phyloP scores from a whole-genome alignment of 495 filamentous ascomycete genomes.

The Cryomyces minteri region DNA sequence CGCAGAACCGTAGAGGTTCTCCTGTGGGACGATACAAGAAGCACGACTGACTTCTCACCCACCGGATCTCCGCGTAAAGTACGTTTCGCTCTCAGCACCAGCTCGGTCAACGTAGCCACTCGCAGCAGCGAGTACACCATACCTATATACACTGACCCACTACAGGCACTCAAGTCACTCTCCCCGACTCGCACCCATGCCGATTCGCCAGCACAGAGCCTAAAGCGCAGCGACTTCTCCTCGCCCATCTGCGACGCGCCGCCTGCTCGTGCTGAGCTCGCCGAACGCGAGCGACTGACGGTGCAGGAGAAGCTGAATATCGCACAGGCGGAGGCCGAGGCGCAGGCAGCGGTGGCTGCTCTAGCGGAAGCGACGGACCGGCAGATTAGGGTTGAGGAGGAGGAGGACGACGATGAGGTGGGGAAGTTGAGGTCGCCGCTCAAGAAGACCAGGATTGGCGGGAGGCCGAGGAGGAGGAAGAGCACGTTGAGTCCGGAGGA shows the following conservation, averaged over 20 bases:
- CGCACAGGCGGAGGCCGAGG: constrained; percentile 21
- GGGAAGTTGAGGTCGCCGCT: constrained; percentile 6
- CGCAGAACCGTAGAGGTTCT: neutral
- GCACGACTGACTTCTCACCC: neutral
- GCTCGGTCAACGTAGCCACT: constrained; percentile 9
- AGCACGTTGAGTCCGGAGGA: constrained; percentile 24
- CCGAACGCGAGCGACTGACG: constrained; percentile 11
- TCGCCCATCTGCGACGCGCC: no score
- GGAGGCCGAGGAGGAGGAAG: constrained; percentile 21
- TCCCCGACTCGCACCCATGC: constrained; percentile 12
- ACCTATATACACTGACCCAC: constrained; percentile 7
- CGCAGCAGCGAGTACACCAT: neutral
- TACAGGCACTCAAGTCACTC: constrained; percentile 11
- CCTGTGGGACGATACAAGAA: neutral
- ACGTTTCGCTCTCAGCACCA: neutral
- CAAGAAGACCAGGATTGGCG: constrained; percentile 20
- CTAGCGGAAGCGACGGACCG: constrained; percentile 4
- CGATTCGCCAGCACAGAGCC: constrained; percentile 4
- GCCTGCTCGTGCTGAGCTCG: constrained; percentile 1
- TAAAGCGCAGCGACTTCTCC: neutral
- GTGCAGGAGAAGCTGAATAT: constrained; percentile 21
- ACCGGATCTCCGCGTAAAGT: neutral
- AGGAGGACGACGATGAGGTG: constrained; percentile 6
- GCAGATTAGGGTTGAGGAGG: neutral
- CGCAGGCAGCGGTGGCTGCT: constrained; percentile 10